These are phyloP conservation scores for Populus alba DNA, from an alignment of 345 rosid genomes.

Conservation along the genomic window DNA sequence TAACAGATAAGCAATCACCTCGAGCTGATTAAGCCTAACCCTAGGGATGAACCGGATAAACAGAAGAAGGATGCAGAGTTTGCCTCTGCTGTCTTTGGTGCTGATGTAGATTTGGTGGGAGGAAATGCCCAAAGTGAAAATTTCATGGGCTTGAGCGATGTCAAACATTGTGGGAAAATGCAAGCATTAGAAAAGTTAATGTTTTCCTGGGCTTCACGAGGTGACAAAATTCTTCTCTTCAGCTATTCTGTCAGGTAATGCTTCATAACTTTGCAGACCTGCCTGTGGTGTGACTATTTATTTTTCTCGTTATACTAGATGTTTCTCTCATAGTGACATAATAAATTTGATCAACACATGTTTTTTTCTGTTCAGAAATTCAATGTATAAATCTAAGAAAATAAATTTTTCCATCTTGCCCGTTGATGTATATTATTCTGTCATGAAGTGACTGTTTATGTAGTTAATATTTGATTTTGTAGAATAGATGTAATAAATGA, in stretches of 20 bases:
- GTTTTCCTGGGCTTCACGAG: constrained; percentile 73
- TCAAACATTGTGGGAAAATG: constrained; percentile 92
- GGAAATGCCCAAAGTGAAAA: constrained; percentile 65
- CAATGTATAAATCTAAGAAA: too few relatives aligned
- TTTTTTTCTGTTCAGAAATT: too few relatives aligned
- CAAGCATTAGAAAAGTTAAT: constrained; percentile 75
- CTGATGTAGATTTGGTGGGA: constrained; percentile 75
- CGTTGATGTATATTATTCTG: neutral
- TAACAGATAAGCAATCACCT: constrained; percentile 88
- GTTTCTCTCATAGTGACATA: neutral
- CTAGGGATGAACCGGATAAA: constrained; percentile 78
- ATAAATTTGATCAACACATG: too few relatives aligned
- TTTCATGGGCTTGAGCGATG: constrained; percentile 82
- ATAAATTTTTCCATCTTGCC: too few relatives aligned
- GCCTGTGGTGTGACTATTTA: neutral
- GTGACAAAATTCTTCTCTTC: constrained; percentile 92
- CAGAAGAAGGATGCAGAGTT: constrained; percentile 90
- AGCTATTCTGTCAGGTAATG: constrained; percentile 90
- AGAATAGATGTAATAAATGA: neutral
- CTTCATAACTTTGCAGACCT: neutral
- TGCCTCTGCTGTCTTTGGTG: constrained; percentile 75
- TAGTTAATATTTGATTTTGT: neutral
- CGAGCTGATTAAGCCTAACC: constrained; percentile 94
- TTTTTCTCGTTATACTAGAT: neutral
- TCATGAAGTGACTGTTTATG: neutral